Percentiles rank a stretch among this genome's conserved stretches.
Conservation (phyloP, 495 filamentous ascomycete species). For the Apodospora peruviana region DNA sequence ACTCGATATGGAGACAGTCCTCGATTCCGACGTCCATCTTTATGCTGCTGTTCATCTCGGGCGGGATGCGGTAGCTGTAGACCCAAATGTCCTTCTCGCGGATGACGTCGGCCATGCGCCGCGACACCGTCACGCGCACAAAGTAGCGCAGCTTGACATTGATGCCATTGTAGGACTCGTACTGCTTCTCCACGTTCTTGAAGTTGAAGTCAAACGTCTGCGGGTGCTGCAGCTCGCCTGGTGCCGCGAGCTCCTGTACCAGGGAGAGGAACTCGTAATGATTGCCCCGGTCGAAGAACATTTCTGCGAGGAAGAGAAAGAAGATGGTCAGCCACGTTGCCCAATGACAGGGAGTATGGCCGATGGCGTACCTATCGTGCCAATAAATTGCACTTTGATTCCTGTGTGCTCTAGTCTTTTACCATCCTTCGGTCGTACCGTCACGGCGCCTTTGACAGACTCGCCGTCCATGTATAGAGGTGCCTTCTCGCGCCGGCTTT, state of each 20-base stretch:
- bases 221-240: slow-evolving; percentile 95
- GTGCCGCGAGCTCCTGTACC: slow-evolving; percentile 91
- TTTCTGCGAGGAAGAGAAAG: slow-evolving; percentile 47
- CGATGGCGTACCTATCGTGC: slow-evolving; percentile 73
- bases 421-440: slow-evolving; percentile 94
- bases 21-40: slow-evolving; percentile 99
- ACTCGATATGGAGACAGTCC: slow-evolving; percentile 98
- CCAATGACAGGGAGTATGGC: neutral
- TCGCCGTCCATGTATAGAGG: slow-evolving; percentile 97
- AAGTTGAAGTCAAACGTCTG: slow-evolving; percentile 99
- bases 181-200: slow-evolving; percentile 99
- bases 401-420: slow-evolving; percentile 97
- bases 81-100: slow-evolving; percentile 99
- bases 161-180: slow-evolving; percentile 99
- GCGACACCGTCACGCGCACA: slow-evolving; percentile 90
- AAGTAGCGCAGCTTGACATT: slow-evolving; percentile 99
- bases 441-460: slow-evolving; percentile 92
- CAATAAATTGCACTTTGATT: slow-evolving; percentile 99
- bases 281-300: slow-evolving; percentile 99
- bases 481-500: slow-evolving; percentile 92
- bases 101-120: slow-evolving; percentile 95
- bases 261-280: slow-evolving; percentile 98
- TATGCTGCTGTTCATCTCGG: slow-evolving; percentile 95
- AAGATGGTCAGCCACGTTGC: neutral
- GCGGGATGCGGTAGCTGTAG: slow-evolving; percentile 96